Conservation (phyloP, 257 asterid species). For the Rubia yunnanensis region DNA sequence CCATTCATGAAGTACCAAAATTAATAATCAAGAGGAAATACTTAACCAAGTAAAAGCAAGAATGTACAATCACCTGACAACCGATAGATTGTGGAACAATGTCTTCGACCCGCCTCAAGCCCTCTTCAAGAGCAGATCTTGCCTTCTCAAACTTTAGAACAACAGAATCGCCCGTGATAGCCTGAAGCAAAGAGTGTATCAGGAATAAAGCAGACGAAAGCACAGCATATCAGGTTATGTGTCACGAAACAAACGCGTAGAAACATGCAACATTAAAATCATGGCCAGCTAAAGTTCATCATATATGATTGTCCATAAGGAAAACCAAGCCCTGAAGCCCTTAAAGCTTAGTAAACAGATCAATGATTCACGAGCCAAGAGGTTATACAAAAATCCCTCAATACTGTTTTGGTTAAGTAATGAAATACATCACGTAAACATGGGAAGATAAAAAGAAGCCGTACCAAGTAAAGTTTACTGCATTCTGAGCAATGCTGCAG, state of each 20-base stretch:
- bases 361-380: too few species aligned
- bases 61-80: conserved; percentile 52
- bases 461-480: conserved; percentile 97
- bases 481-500: conserved; percentile 94
- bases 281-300: neutral
- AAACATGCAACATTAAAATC: neutral
- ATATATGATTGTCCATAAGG: too few species aligned
- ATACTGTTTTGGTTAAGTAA: neutral
- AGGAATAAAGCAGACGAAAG: conserved; percentile 1
- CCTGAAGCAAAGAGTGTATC: conserved; percentile 39
- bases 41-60: conserved; percentile 10
- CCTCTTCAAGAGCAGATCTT: conserved; percentile 78
- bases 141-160: conserved; percentile 90
- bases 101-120: conserved; percentile 87
- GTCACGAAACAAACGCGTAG: neutral
- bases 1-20: neutral
- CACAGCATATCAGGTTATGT: neutral
- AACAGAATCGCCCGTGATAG: conserved; percentile 90
- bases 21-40: neutral
- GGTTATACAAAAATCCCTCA: neutral
- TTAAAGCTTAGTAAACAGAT: too few species aligned
- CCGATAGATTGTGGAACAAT: conserved; percentile 86
- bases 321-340: too few species aligned
- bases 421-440: neutral
- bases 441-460: neutral